Base-by-base conservation (phyloP, 2,329 filamentous ascomycete species). In the Alternaria sp. region DNA sequence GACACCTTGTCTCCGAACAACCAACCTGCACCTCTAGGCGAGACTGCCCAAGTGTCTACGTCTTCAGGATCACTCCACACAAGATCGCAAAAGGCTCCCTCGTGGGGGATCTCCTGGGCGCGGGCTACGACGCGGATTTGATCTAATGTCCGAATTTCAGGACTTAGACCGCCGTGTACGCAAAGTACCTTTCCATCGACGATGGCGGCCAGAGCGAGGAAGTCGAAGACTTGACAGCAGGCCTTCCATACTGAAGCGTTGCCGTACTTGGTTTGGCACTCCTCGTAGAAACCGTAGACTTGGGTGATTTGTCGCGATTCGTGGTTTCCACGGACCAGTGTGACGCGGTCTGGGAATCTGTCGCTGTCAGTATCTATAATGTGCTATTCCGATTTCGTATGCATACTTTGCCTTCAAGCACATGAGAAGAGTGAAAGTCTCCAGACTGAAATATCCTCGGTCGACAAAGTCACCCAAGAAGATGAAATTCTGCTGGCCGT, bases 101-200 rank as follows among this genome's bases (percentile, higher is more conserved):
- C 95, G 76, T 99, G 95, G 22, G 95, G 95, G 44, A 99, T 96
- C 81, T 99, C 95, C 81, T 99, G 95, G 14, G 90, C 89, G 73
- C 90, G 83, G 49, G 90, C 90, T 51, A 92, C 89, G 5, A 75
- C 73, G 47, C 90, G 86, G 75, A 97, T 97, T 65, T 96, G 91
- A 80, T 98, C 95, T 57, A 99, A 86, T 32, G 93, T 93, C 71
- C 94, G 86, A 79, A 99, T 98, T 81, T 99, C 96, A n/a, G 95
- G 95, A 63, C 92, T 96, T 65, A 99, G 86, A 69, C 95, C 95
- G 72, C 95, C 95, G 85, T 99, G 95, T 61, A 99, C 90, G 82
- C 95, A 99, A 83, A 99, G 96, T 77, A 99, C 97, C 84, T 98
- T 94, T 83, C 97, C 97, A 82, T 99, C 94, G 80, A 99, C 97